Evolutionary conservation across 2,329 filamentous ascomycete species (phyloP), one percentile per base, ranked within the genome.

Genomic region (Epichloe baconii): DNA sequence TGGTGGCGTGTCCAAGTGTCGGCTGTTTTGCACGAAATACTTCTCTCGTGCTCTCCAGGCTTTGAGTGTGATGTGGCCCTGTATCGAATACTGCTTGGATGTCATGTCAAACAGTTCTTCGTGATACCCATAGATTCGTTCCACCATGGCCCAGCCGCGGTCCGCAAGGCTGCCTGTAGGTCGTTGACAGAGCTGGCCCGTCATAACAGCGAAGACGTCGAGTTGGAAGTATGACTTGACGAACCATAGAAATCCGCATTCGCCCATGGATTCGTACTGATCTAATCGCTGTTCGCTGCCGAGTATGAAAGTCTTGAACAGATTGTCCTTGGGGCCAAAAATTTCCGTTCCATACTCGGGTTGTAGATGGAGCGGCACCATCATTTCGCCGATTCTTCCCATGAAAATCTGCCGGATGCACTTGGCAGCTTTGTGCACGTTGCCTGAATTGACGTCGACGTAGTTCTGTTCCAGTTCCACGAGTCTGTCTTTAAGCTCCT

Each of bases 211-310:
- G 54, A 80, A 76, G 23, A 80, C 65, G 51, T 79, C 78, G 46
- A 75, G 63, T 57, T 80, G 77, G 61, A 81, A 79, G 57, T 79
- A 73, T 23, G 68, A 64, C 53, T 71, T 71, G 59, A 73, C 67
- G 56, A 75, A 79, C 78, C 78, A 82, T 11, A 75, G 58, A 59
- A 79, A 81, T 1, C 74, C 73, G 0, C 66, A 68, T 23, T 70
- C 64, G 17, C 65, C 62, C 56, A 73, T 65, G 2, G 67, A 59
- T 26, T 68, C 61, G 56, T 76, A 76, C 12, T 73, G 64, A 8
- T 65, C 64, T 10, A 72, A 60, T 50, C 71, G 71, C 54, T 76
- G 70, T 56, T 78, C 74, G 17, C 71, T 67, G 31, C 71, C 66
- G 42, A 70, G 67, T 21, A 81, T 58, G 1, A 77, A 68, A 14